These are phyloP conservation scores for Agaricus blazei DNA, from an alignment of 768 basidiomycete genomes.

Conservation along the genomic window DNA sequence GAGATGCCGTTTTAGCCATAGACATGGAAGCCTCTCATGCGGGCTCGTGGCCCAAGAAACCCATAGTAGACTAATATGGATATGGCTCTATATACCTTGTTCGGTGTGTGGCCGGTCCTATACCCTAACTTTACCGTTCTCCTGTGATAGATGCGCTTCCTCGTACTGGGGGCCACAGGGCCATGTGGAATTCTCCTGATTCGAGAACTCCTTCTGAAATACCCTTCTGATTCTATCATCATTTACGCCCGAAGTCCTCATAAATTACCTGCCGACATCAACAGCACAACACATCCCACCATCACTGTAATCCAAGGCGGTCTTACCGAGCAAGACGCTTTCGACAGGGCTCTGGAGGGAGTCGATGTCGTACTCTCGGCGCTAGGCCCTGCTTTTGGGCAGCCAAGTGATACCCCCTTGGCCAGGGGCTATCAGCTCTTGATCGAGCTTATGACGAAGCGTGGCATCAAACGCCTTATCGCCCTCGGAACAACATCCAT, in stretches of 20 bases:
- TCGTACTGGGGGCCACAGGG: conserved; percentile 72
- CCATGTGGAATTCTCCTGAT: conserved; percentile 52
- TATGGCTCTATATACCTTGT: no score
- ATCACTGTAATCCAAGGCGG: conserved; percentile 51
- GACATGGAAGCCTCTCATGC: conserved; percentile 39
- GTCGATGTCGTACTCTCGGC: conserved; percentile 63
- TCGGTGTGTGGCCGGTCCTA: no score
- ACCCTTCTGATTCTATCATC: conserved; percentile 38
- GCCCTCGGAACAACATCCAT: conserved; percentile 66
- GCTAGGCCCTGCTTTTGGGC: conserved; percentile 48
- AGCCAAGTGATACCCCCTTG: conserved; percentile 50
- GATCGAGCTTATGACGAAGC: conserved; percentile 50
- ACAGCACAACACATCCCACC: conserved; percentile 26
- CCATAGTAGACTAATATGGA: conserved; percentile 7
- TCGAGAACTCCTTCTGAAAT: conserved; percentile 43
- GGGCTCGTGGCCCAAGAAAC: conserved; percentile 35
- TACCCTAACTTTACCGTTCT: not conserved
- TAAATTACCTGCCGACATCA: conserved; percentile 52
- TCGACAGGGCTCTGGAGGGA: conserved; percentile 49
- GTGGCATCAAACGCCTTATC: conserved; percentile 53
- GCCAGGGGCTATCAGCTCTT: conserved; percentile 54
- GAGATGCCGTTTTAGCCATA: conserved; percentile 38
- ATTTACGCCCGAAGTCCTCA: conserved; percentile 61
- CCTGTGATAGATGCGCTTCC: conserved; percentile 33
- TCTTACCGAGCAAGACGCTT: conserved; percentile 43